Evolutionary conservation across 345 rosid species (phyloP), one percentile per base, ranked within the genome.

Genomic region (Eucalyptus curtisii): DNA sequence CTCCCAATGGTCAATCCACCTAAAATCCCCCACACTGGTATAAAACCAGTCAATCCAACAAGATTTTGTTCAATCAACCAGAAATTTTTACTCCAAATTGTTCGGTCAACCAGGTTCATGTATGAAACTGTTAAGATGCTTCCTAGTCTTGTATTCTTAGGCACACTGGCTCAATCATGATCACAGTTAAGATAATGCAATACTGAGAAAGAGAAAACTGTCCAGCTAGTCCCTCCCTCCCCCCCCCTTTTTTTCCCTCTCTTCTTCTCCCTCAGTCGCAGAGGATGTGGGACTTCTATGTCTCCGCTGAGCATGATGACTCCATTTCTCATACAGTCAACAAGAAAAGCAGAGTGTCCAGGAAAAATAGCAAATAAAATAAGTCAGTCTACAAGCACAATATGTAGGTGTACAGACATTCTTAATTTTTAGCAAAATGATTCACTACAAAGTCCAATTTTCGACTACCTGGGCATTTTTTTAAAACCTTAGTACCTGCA

Each of bases 191-290:
- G 45, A 76, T 76, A 40, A 76, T 40, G 45, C 81, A 20, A 37
- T 20, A 37, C 27, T 37, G 45, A 71, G 81, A 71, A 37, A 71
- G 82, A 19, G 45, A 71, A 71, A 37, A 71, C 45, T 20, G 11
- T 68, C 16, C 80, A 68, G 80, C 13, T 68, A 68, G 80, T 33
- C 45, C 25, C 27, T 4, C 31, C n/a, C 64, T 3, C 76, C 10
- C 9, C 22, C 42, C 42, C 3, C 1, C 3, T 6, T n/a, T n/a
- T n/a, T n/a, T 7, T 12, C 15, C n/a, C 57, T 17, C 6, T 27
- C 31, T 13, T 27, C 15, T 61, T 30, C n/a, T 61, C 8, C 13
- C 31, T 61, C 33, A 27, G 31, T 61, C 16, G 4, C 42, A 33
- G 80, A 68, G 80, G 42, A 33, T 68, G 42, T 33, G 42, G 44